phyloP scores from a whole-genome alignment of 1,284 basidiomycete species.

The Trametes pubescens region DNA sequence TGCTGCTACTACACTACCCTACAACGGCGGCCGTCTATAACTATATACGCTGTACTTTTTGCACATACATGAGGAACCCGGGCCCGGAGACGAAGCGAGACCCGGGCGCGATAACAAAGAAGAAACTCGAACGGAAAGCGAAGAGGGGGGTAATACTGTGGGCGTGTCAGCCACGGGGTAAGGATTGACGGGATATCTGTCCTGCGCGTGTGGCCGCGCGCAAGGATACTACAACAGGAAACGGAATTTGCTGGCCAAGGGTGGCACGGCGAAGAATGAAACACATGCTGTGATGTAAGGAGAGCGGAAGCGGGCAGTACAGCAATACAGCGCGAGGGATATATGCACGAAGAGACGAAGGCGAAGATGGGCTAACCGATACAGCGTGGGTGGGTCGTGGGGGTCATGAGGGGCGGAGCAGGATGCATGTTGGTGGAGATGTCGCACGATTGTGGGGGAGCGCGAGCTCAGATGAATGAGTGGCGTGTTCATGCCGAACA shows the following conservation, averaged over 20 bases:
- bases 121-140: background rate
- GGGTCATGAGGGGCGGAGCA: constrained; percentile 26
- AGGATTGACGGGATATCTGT: background rate
- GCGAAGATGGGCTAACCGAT: constrained; percentile 15
- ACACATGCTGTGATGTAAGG: background rate
- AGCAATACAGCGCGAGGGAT: constrained; percentile 12
- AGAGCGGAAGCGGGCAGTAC: constrained; percentile 11
- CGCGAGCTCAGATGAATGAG: background rate
- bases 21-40: constrained; percentile 29
- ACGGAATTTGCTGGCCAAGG: background rate
- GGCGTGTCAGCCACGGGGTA: constrained; percentile 2
- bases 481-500: background rate
- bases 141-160: background rate
- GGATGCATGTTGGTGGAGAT: background rate
- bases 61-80: constrained; percentile 7
- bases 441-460: background rate
- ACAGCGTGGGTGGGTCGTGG: constrained; percentile 26
- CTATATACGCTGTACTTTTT: constrained; percentile 34
- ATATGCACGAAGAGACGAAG: constrained; percentile 12
- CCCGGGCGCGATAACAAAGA: background rate
- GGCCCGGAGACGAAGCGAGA: background rate
- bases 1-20: constrained; percentile 24
- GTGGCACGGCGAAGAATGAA: constrained; percentile 1
- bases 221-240: background rate
- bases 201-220: background rate